Conservation (phyloP, 768 basidiomycete species). For the Phylloporus rhodoxanthus region DNA sequence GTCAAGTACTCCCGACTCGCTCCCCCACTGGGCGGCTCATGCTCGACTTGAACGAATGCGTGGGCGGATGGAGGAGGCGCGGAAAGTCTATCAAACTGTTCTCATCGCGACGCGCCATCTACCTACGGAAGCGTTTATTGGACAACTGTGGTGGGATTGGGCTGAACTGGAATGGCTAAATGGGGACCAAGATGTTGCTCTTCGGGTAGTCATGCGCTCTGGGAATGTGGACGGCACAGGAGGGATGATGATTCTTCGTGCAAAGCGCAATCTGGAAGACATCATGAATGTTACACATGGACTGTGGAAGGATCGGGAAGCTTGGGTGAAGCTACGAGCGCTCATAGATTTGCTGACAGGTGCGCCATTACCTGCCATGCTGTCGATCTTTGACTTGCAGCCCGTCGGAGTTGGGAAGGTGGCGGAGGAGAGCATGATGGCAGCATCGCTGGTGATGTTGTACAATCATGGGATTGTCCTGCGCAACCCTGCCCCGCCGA, state of each 20-base stretch:
- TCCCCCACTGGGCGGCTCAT: conserved; percentile 69
- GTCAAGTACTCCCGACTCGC: conserved; percentile 48
- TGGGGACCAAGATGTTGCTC: conserved; percentile 43
- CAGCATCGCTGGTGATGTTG: conserved; percentile 52
- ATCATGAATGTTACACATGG: conserved; percentile 27
- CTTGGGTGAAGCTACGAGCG: conserved; percentile 61
- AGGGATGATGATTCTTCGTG: conserved; percentile 54
- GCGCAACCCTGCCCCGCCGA: conserved; percentile 53
- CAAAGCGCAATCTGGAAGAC: conserved; percentile 60
- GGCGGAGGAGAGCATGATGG: conserved; percentile 46
- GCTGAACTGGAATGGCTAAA: conserved; percentile 78
- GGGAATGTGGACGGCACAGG: conserved; percentile 47
- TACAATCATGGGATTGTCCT: conserved; percentile 54
- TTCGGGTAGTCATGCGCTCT: conserved; percentile 50
- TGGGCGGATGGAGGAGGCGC: conserved; percentile 58
- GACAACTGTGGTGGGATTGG: conserved; percentile 75
- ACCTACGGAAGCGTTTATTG: conserved; percentile 32
- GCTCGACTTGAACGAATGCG: conserved; percentile 66
- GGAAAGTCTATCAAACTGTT: conserved; percentile 72
- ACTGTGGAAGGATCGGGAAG: conserved; percentile 53
- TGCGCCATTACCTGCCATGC: conserved; percentile 35
- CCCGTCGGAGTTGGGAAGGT: conserved; percentile 14
- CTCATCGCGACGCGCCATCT: conserved; percentile 43
- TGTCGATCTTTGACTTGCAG: conserved; percentile 34
- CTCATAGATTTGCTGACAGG: conserved; percentile 58